A percentile compares a stretch with the other conserved stretches of the same genome.
These are phyloP conservation scores for Penstemon eatonii DNA, from an alignment of 257 asterid species.

Conservation along the genomic window DNA sequence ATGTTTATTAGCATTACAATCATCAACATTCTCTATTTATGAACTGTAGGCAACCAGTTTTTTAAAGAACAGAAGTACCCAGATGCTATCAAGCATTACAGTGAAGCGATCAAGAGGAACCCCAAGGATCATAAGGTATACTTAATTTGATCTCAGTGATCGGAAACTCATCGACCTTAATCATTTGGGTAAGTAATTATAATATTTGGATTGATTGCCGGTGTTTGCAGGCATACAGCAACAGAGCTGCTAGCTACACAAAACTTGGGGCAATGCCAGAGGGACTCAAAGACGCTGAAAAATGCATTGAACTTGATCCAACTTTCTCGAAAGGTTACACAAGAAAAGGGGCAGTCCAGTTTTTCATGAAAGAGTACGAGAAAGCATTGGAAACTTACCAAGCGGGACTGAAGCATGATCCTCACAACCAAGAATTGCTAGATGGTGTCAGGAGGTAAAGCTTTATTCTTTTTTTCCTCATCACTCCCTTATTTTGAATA, in stretches of 20 bases:
- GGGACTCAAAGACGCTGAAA: conserved; percentile 91
- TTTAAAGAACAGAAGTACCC: conserved; percentile 93
- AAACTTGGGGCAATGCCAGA: conserved; percentile 93
- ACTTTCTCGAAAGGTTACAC: conserved; percentile 81
- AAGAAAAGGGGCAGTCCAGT: conserved; percentile 85
- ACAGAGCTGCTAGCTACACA: conserved; percentile 90
- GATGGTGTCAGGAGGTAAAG: conserved; percentile 83
- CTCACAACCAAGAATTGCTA: conserved; percentile 70
- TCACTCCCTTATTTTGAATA: too few relatives aligned
- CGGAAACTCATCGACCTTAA: neutral
- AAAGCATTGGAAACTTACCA: conserved; percentile 89
- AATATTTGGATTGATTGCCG: neutral
- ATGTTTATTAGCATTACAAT: neutral
- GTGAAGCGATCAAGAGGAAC: conserved; percentile 79
- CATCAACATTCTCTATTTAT: neutral
- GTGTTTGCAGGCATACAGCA: conserved; percentile 72
- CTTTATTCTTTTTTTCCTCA: too few relatives aligned
- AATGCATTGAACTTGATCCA: conserved; percentile 90
- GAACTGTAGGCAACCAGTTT: conserved; percentile 60
- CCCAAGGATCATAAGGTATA: conserved; percentile 75
- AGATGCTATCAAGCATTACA: conserved; percentile 80
- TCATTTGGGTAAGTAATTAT: neutral
- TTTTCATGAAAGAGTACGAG: conserved; percentile 88
- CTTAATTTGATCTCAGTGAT: neutral
- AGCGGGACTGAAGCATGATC: conserved; percentile 82